Base-by-base conservation (phyloP, 2,329 filamentous ascomycete species). In the Ophiostoma angusticollis region DNA sequence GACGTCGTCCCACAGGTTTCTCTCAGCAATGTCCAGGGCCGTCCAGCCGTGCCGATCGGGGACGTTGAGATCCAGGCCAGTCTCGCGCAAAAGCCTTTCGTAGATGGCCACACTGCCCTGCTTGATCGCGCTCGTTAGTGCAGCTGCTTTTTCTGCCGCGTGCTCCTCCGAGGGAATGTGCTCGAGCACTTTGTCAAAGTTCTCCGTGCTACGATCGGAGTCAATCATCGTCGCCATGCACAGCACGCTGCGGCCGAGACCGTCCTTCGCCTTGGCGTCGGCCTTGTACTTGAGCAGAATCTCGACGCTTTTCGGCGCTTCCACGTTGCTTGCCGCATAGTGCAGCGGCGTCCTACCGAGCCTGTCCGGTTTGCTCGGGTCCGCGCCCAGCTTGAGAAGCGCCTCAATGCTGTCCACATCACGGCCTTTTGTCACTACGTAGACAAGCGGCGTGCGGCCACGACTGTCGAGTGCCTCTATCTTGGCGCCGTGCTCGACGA, bases 381-480 rank as follows among this genome's bases (percentile, higher is more conserved):
- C 40, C 7, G 44, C 45, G 3, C 39, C 39, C 19, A 27, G 23
- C 14, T 41, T 28, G 12, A 48, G 9, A 5, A 48, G 43, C 17
- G 34, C 17, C 5, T 9, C 4, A 21, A 39, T 17, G 19, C 24
- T 25, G 8, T 13, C 14, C 12, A 24, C 24, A 3, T 12, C 17
- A 3, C 24, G 31, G n/a, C 7, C 5, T 23, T 37, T 25, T 21
- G 31, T 24, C 11, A 41, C 34, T 6, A 38, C 37, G 11, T 42
- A 40, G 28, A 45, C 37, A 8, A 48, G 39, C 12, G 45, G 34
- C 6, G 41, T 45, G 13, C 45, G 40, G 24, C 42, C 30, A 21
- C 34, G 31, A 11, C 27, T 30, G 39, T 42, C 45, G 9, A 11
- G 8, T 2, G 37, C 37, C n/a, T 43, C 29, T 14, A 38, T 22